phyloP scores from a whole-genome alignment of 805 yeast genomes.

The Saccharomycopsis fermentans region DNA sequence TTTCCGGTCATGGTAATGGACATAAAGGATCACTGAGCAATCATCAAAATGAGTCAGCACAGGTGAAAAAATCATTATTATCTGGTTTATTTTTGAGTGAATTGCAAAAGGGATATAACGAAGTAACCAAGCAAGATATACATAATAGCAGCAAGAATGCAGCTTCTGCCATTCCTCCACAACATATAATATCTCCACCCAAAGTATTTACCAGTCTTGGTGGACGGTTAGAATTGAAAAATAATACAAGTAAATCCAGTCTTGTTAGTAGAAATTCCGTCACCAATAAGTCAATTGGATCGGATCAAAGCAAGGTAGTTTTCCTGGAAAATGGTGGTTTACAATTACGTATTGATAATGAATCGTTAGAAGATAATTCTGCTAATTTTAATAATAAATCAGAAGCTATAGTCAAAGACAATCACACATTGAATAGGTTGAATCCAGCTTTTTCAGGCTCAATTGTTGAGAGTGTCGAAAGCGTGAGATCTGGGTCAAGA shows the following conservation, averaged over 20 bases:
- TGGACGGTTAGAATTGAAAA: background rate
- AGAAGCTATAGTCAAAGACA: background rate
- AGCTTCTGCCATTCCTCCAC: background rate
- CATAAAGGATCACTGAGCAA: background rate
- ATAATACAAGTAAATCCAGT: background rate
- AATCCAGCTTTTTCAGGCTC: background rate
- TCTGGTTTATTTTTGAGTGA: slow-evolving; percentile 17
- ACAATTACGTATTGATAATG: background rate
- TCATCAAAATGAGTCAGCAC: background rate
- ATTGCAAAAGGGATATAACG: background rate
- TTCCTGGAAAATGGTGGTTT: slow-evolving; percentile 7
- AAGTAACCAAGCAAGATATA: background rate
- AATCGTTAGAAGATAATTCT: background rate
- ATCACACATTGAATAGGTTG: background rate
- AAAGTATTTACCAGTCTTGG: background rate
- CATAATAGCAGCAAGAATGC: background rate
- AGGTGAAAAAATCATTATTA: slow-evolving; percentile 10
- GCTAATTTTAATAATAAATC: background rate
- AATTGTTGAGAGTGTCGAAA: background rate
- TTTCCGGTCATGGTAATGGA: background rate
- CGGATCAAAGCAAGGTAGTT: slow-evolving; percentile 2
- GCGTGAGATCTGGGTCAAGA: background rate
- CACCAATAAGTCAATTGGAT: background rate
- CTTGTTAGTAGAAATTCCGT: background rate
- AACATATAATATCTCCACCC: background rate